Percentiles rank a stretch among this genome's conserved stretches.
These are phyloP conservation scores for Tylopilus sp. DNA, from an alignment of 768 basidiomycete genomes.

Conservation along the genomic window DNA sequence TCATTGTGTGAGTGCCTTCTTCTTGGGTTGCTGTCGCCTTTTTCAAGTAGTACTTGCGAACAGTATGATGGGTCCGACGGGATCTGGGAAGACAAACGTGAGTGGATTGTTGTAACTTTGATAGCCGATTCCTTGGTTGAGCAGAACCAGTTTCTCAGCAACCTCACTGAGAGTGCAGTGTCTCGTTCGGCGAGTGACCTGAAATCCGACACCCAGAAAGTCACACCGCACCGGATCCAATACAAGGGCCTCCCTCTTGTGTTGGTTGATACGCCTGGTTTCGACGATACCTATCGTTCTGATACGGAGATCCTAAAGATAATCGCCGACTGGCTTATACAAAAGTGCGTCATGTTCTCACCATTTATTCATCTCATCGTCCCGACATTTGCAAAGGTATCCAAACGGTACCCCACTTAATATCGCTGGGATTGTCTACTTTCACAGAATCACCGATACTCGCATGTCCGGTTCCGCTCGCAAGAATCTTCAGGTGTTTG, in stretches of 20 bases:
- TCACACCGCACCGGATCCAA: constrained; percentile 1
- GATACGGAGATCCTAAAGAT: constrained; percentile 9
- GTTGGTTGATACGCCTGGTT: constrained; percentile 21
- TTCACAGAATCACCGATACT: constrained; percentile 35
- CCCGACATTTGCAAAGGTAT: constrained; percentile 5
- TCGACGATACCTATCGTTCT: constrained; percentile 18
- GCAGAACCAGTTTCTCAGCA: constrained; percentile 12
- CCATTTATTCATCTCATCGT: background rate
- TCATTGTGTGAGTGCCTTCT: constrained; percentile 12
- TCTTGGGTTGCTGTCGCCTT: background rate
- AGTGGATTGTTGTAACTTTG: constrained; percentile 1
- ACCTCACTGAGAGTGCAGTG: background rate
- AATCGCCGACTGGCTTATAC: constrained; percentile 18
- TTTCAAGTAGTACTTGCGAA: background rate
- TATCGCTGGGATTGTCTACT: constrained; percentile 33
- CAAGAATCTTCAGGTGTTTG: constrained; percentile 35
- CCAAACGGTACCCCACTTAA: constrained; percentile 1
- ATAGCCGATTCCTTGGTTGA: background rate
- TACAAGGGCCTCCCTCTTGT: background rate
- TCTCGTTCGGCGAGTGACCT: background rate
- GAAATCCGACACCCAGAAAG: constrained; percentile 7
- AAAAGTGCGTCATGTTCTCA: constrained; percentile 8
- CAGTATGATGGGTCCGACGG: constrained; percentile 26
- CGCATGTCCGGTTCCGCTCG: constrained; percentile 31
- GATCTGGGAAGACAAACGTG: constrained; percentile 25